Base-by-base conservation (phyloP, 768 basidiomycete genomes). In the Panaeolus cyanescens region DNA sequence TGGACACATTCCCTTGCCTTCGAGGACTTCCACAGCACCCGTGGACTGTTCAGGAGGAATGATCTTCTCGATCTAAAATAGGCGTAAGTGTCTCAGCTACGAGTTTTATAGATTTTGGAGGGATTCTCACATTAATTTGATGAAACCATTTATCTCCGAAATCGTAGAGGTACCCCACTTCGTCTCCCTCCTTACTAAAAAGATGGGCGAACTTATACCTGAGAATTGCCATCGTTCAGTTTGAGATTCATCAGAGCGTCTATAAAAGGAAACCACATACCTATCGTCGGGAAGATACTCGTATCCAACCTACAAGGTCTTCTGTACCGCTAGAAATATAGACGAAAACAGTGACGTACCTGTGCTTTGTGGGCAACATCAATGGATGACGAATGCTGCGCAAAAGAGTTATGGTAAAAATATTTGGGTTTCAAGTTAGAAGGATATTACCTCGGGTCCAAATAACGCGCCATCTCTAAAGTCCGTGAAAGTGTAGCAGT, bases 81-180 rank as follows among this genome's bases (percentile, higher is more conserved):
- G 34, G 22, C 9, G 30, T 30, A 10, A 28, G 22, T 22, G 19
- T 7, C 22, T 3, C n/a, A n/a, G n/a, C n/a, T n/a, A 20, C 39
- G 59, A 59, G n/a, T 57, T 58, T 68, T 66, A 25, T 31, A 20
- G 17, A 31, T 22, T 31, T 19, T 6, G 22, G 25, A 32, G 8
- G n/a, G 22, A 54, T 45, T 3, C 60, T n/a, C n/a, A 72, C 74
- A 55, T 68, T 67, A 19, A 75, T 74, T 31, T 66, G 62, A 55
- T 75, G 72, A 56, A 55, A 66, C 69, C 70, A 75, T 59, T 73
- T 72, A 57, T 76, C 75, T 1, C 75, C 74, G 54, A 72, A 74
- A 58, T 76, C 75, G 55, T 75, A 75, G 40, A 74, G 59, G 56
- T 74, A 71, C 5, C 67, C 74, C 53, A 75, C 63, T 22, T 64